Evolutionary conservation across 768 basidiomycete genomes (phyloP), one percentile per base, ranked within the genome.

Genomic region (Lepiota brunneoincarnata): DNA sequence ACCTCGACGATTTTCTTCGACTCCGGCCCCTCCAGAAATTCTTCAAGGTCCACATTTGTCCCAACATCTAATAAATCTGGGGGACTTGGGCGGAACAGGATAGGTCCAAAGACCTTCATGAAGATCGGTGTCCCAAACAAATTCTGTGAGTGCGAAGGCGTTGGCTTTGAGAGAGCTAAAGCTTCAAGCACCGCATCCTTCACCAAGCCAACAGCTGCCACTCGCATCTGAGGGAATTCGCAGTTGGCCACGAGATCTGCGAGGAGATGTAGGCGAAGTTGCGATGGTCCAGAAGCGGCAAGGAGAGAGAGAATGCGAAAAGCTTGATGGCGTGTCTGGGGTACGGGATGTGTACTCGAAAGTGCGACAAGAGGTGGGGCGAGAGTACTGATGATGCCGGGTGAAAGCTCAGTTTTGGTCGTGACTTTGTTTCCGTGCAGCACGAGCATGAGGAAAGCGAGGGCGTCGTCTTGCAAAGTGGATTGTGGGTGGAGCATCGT

Each of bases 171-270:
- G 10, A 69, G 58, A 5, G 38, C 26, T 7, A 78, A 66, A 0
- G 75, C 79, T 45, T 85, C 78, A 10, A 91, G 64, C 1, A 84
- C 69, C 1, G 81, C 79, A 47, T 91, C 87, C 63, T 86, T 87
- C 1, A 89, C 75, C 2, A 91, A 71, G 0, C 85, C 84, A 0
- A 91, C 74, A 0, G 85, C 79, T 0, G 87, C 85, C 0, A 82
- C 80, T 7, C 83, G 77, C 76, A 91, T 87, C 61, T 87, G 84
- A 0, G 84, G 84, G 42, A 79, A 78, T 14, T 79, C 69, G 4
- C 67, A 65, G 53, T 81, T 73, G 2, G 62, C 59, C 15, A 80
- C 75, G 18, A 90, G 72, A 34, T 82, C 82, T 10, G 72, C 67
- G 2, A 91, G 72, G 7, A 84, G 67, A 38, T 80, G 76, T 14